Percentiles rank a stretch among this genome's conserved stretches.
phyloP scores from a whole-genome alignment of 768 basidiomycete species.

The Saitozyma sp. region DNA sequence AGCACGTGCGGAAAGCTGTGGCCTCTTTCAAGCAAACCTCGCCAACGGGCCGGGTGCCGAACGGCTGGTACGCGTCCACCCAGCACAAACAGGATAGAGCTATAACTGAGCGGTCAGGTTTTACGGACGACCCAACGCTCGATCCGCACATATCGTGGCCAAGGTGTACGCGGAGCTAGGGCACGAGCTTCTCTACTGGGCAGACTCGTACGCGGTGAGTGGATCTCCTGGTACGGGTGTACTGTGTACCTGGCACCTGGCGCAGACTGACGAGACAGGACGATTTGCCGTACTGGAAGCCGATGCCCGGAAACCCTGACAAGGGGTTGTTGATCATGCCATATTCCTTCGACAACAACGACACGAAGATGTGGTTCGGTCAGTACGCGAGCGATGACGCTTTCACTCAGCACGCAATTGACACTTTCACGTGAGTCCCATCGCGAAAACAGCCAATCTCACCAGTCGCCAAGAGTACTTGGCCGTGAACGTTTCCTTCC shows the following conservation, averaged over 20 bases:
- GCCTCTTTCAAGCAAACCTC: constrained; percentile 29
- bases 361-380: constrained; percentile 28
- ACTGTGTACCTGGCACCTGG: no score
- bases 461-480: no score
- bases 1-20: constrained; percentile 34
- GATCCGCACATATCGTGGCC: constrained; percentile 28
- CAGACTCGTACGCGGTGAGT: constrained; percentile 29
- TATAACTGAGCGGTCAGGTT: constrained; percentile 13
- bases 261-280: constrained; percentile 6
- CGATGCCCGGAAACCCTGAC: constrained; percentile 21
- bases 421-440: constrained; percentile 18
- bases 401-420: constrained; percentile 17
- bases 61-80: constrained; percentile 15
- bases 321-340: constrained; percentile 39
- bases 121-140: constrained; percentile 26
- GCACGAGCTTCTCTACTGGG: constrained; percentile 33
- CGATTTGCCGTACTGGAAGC: constrained; percentile 39
- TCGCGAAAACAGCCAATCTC: no score
- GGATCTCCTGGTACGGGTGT: no score
- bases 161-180: constrained; percentile 44
- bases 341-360: constrained; percentile 39
- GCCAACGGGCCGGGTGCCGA: constrained; percentile 26
- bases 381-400: constrained; percentile 25
- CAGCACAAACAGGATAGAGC: not conserved
- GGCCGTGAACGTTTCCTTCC: not conserved